Conservation (phyloP, 2,329 filamentous ascomycete species). For the Botryotinia calthae region DNA sequence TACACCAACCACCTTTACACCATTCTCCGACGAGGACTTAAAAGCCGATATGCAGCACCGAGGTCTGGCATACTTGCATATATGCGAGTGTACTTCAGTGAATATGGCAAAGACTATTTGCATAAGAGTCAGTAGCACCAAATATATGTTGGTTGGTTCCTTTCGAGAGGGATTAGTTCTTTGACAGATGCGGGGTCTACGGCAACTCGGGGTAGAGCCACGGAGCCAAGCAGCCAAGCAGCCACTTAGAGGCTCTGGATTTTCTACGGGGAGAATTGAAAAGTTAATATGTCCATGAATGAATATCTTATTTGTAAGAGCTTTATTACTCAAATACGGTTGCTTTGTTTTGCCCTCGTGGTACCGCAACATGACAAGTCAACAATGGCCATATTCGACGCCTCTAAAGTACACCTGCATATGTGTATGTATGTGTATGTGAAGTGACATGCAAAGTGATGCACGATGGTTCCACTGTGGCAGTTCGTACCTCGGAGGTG, state of each 20-base stretch:
- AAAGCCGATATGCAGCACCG: background rate
- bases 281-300: background rate
- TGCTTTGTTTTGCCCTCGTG: background rate
- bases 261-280: background rate
- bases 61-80: background rate
- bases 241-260: background rate
- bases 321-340: background rate
- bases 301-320: background rate
- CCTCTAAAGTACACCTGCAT: background rate
- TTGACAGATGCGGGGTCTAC: background rate
- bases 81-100: background rate
- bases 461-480: background rate
- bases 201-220: conserved; percentile 6
- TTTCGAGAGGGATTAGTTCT: background rate
- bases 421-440: background rate
- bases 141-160: background rate
- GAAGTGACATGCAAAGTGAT: background rate
- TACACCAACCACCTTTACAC: background rate
- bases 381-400: background rate
- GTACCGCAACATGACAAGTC: background rate
- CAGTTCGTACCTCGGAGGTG: background rate
- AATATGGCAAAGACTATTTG: background rate
- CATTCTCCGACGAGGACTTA: background rate
- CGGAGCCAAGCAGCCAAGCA: background rate
- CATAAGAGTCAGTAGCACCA: background rate